Evolutionary conservation across 2,329 filamentous ascomycete genomes (phyloP).

Genomic region (Alternaria infectoria): DNA sequence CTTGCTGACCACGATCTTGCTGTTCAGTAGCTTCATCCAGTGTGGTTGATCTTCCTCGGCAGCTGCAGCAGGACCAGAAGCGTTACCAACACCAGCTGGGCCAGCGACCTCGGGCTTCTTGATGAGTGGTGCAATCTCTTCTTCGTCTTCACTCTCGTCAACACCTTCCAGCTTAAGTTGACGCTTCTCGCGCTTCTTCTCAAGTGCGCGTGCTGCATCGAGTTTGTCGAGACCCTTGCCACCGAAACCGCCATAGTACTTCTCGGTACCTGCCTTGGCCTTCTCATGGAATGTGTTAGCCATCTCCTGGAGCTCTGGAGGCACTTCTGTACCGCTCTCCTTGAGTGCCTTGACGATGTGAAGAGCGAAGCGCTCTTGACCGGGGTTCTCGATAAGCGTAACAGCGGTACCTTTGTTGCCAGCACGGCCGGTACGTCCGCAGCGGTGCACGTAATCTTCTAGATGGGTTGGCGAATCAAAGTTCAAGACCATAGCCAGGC

Average conservation of each 20-base stretch:
- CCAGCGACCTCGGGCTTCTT: slow-evolving; percentile 61
- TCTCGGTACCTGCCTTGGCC: slow-evolving; percentile 90
- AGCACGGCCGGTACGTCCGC: slow-evolving; percentile 90
- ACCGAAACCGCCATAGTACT: slow-evolving; percentile 84
- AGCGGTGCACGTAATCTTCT: slow-evolving; percentile 95
- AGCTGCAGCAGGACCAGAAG: slow-evolving; percentile 19
- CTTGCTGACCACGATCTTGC: slow-evolving; percentile 75
- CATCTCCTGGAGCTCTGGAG: slow-evolving; percentile 68
- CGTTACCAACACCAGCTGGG: slow-evolving; percentile 43
- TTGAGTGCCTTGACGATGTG: slow-evolving; percentile 91
- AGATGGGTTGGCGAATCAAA: slow-evolving; percentile 93
- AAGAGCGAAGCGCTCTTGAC: slow-evolving; percentile 88
- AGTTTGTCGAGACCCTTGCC: slow-evolving; percentile 92
- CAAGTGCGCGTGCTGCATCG: slow-evolving; percentile 87
- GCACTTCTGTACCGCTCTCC: slow-evolving; percentile 85
- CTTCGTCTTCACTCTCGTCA: slow-evolving; percentile 86
- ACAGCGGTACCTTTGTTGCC: slow-evolving; percentile 95
- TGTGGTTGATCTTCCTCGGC: slow-evolving; percentile 31
- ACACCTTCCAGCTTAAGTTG: slow-evolving; percentile 89
- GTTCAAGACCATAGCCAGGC: slow-evolving; percentile 94
- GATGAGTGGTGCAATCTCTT: slow-evolving; percentile 61
- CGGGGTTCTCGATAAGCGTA: slow-evolving; percentile 89
- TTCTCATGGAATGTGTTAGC: slow-evolving; percentile 80
- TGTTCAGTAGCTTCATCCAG: slow-evolving; percentile 58
- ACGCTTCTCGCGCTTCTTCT: slow-evolving; percentile 74